phyloP scores from a whole-genome alignment of 139 green algal genomes.

The Dunaliella primolecta region DNA sequence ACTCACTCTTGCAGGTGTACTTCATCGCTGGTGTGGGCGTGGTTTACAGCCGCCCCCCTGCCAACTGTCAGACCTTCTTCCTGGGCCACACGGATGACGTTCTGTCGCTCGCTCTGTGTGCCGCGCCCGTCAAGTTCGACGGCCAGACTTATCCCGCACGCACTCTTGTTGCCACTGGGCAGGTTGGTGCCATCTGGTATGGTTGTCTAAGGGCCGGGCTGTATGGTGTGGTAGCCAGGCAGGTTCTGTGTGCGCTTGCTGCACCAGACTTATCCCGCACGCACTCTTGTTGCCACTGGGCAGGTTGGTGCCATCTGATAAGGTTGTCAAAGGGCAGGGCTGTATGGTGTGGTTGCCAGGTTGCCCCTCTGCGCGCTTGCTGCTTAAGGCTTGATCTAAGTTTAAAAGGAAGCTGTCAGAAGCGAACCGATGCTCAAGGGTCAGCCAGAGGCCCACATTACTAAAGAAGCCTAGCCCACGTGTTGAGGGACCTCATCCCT shows the following conservation, averaged over 20 bases:
- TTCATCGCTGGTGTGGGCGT: slow-evolving; percentile 62
- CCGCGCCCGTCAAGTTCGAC: slow-evolving; percentile 31
- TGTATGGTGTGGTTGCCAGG: too few relatives aligned
- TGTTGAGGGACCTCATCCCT: too few relatives aligned
- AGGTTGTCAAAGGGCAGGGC: too few relatives aligned
- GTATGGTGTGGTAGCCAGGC: too few relatives aligned
- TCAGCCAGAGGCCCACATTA: too few relatives aligned
- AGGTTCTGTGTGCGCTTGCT: too few relatives aligned
- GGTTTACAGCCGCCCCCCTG: slow-evolving; percentile 40
- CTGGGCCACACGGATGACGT: slow-evolving; percentile 75
- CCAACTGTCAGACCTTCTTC: slow-evolving; percentile 67
- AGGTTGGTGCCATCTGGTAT: slow-evolving; percentile 29
- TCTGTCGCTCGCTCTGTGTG: slow-evolving; percentile 51
- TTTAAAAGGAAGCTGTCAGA: too few relatives aligned
- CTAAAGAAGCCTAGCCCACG: too few relatives aligned
- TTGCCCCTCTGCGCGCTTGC: too few relatives aligned
- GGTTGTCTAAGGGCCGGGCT: not conserved
- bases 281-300: slow-evolving; percentile 54
- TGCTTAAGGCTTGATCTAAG: too few relatives aligned
- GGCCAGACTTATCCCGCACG: slow-evolving; percentile 43
- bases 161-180: slow-evolving; percentile 56
- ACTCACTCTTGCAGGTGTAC: slow-evolving; percentile 24
- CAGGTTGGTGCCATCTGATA: too few relatives aligned
- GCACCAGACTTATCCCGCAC: slow-evolving; percentile 45
- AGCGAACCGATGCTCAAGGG: too few relatives aligned